Evolutionary conservation across 1,284 basidiomycete genomes (phyloP), one percentile per base, ranked within the genome.

Genomic region (Sphagnurus paluster): DNA sequence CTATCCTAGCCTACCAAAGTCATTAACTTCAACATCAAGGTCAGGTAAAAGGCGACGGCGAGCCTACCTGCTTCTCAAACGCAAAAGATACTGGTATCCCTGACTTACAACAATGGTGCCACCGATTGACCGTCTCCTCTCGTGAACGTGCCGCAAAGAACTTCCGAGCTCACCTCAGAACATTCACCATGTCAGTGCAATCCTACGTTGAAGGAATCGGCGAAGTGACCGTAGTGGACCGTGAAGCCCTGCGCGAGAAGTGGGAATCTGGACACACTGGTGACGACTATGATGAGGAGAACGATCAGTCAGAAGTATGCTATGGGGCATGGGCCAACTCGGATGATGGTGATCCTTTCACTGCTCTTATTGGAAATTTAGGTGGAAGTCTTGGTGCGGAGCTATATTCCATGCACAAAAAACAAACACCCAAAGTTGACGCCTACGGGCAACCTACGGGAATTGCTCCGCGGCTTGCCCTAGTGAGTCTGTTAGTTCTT

Each of bases 41-140:
- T 14, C 77, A 81, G 63, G 75, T 79, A 17, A 75, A 75, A 56
- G 79, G 80, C 14, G 80, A 83, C 48, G 80, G 80, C 5, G 73
- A 74, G 24, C 71, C 80, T 1, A 63, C 72, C 1, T 82, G 79
- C 55, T 83, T 84, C 63, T 69, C 73, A 28, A 72, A 75, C 41
- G 55, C 69, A 17, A 63, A 72, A n/a, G 75, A 82, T 50, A 81
- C 79, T 3, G 75, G 75, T 2, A 72, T 83, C 32, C 80, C 80
- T 4, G 75, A 63, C 5, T 63, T 84, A 2, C 81, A 80, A 57
- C 48, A 69, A 46, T 83, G 80, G 80, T 82, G 79, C 55, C 77
- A 80, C 41, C 56, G 65, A 37, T 64, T 84, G 26, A 82, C 80
- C 2, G 57, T 75, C 21, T 68, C 74, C 0, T 78, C 79, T 13